Evolutionary conservation across 2,329 filamentous ascomycete species (phyloP).

Genomic region (Amauroascus niger): DNA sequence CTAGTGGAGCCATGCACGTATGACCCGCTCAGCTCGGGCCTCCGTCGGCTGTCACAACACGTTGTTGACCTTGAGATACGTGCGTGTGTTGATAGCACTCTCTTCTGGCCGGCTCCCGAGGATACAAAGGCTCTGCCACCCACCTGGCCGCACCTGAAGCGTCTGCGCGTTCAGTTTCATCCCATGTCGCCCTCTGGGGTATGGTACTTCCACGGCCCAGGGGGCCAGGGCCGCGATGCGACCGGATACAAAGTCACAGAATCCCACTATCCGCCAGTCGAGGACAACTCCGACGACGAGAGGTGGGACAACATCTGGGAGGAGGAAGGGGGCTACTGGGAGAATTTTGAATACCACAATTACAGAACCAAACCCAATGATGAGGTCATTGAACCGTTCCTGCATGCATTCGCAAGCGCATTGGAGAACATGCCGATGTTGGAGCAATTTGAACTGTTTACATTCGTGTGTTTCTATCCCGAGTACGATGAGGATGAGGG

Average conservation of each 20-base stretch:
- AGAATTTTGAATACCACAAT: neutral
- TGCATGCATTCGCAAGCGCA: conserved; percentile 12
- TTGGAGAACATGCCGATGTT: conserved; percentile 12
- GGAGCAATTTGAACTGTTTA: conserved; percentile 2
- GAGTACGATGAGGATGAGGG: neutral
- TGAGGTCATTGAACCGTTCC: conserved; percentile 11
- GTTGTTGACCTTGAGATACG: conserved; percentile 1
- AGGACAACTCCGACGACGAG: conserved; percentile 6
- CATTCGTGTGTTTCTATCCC: neutral
- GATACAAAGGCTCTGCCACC: conserved; percentile 22
- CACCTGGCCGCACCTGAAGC: conserved; percentile 8
- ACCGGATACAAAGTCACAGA: conserved; percentile 4
- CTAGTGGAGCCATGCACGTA: conserved; percentile 4
- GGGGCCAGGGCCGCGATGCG: conserved; percentile 3
- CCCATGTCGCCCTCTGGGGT: conserved; percentile 9
- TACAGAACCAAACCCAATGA: conserved; percentile 11
- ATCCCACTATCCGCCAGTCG: conserved; percentile 6
- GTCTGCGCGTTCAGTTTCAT: conserved; percentile 7
- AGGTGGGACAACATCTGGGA: conserved; percentile 1
- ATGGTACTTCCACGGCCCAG: conserved; percentile 11
- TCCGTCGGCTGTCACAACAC: conserved; percentile 9
- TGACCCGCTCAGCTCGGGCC: conserved; percentile 9
- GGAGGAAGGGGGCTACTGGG: neutral
- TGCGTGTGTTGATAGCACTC: conserved; percentile 6
- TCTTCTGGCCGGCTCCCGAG: conserved; percentile 9